Evolutionary conservation across 2,329 filamentous ascomycete species (phyloP).

Genomic region (Talaromyces sp.): DNA sequence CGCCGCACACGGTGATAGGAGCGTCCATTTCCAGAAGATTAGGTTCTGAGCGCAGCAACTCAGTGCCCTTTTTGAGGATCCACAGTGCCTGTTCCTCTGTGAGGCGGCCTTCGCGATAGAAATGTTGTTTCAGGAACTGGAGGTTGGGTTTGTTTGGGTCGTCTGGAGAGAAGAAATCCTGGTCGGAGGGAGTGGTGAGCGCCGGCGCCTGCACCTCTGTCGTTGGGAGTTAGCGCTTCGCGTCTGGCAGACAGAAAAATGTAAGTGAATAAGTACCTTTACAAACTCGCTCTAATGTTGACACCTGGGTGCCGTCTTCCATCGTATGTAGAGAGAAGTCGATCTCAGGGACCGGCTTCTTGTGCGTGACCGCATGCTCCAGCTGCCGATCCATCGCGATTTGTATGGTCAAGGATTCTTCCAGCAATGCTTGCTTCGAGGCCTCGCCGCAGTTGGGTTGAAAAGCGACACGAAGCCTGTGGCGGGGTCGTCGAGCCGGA

Average conservation of each 20-base stretch:
- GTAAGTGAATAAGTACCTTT: slow-evolving; percentile 64
- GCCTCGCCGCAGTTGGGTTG: background rate
- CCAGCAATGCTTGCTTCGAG: background rate
- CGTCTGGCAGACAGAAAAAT: slow-evolving; percentile 3
- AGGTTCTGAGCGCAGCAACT: slow-evolving; percentile 82
- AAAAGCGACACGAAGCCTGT: background rate
- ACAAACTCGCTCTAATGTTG: slow-evolving; percentile 90
- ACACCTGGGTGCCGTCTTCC: slow-evolving; percentile 95
- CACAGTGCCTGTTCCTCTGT: slow-evolving; percentile 96
- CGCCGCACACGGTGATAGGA: slow-evolving; percentile 95
- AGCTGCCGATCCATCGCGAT: slow-evolving; percentile 36
- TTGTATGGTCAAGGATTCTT: background rate
- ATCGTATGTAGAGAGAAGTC: slow-evolving; percentile 98
- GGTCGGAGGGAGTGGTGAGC: slow-evolving; percentile 84
- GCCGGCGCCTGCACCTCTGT: slow-evolving; percentile 96
- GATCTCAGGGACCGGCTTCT: slow-evolving; percentile 94
- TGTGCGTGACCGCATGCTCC: slow-evolving; percentile 87
- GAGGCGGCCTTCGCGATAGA: slow-evolving; percentile 93
- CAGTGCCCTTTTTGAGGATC: slow-evolving; percentile 84
- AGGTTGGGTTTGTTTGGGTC: slow-evolving; percentile 86
- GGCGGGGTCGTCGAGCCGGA: background rate
- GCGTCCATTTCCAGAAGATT: slow-evolving; percentile 99
- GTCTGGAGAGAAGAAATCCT: slow-evolving; percentile 87
- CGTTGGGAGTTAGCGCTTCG: slow-evolving; percentile 15
- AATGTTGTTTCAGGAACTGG: slow-evolving; percentile 93